phyloP scores from a whole-genome alignment of 1,139 yeast genomes.

The Nakaseomyces delphensis region DNA sequence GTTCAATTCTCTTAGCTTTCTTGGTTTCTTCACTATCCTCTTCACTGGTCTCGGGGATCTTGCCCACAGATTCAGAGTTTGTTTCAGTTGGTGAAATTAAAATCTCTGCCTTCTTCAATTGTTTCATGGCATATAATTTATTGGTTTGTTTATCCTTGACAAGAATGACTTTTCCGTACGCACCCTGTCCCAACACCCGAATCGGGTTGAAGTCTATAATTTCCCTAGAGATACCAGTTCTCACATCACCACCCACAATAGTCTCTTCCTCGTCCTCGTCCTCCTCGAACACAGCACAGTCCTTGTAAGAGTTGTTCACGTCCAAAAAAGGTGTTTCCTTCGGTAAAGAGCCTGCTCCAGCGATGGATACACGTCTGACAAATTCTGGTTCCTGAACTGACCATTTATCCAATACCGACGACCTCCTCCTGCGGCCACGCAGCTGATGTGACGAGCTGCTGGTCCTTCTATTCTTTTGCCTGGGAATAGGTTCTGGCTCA shows the following conservation, averaged over 20 bases:
- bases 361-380: slow-evolving; percentile 24
- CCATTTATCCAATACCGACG: slow-evolving; percentile 28
- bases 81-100: slow-evolving; percentile 34
- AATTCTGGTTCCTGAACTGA: slow-evolving; percentile 25
- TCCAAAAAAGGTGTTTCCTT: slow-evolving; percentile 3
- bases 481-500: slow-evolving; percentile 6
- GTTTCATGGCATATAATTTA: slow-evolving; percentile 79
- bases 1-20: slow-evolving; percentile 35
- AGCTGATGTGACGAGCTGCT: slow-evolving; percentile 1
- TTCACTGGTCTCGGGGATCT: slow-evolving; percentile 5
- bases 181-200: slow-evolving; percentile 82
- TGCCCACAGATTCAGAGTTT: slow-evolving; percentile 15
- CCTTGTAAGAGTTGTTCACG: slow-evolving; percentile 1
- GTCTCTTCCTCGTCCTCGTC: slow-evolving; percentile 6
- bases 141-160: slow-evolving; percentile 63
- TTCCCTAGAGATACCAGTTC: slow-evolving; percentile 19
- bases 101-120: slow-evolving; percentile 70
- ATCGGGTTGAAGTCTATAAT: slow-evolving; percentile 64
- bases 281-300: slow-evolving; percentile 10
- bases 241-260: slow-evolving; percentile 4
- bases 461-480: neutral
- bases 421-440: slow-evolving; percentile 21
- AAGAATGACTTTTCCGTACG: slow-evolving; percentile 79
- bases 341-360: slow-evolving; percentile 10
- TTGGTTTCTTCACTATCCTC: slow-evolving; percentile 9